Percentiles rank a stretch among this genome's conserved stretches.
Evolutionary conservation across 1,284 basidiomycete genomes (phyloP).

Genomic region (Ceratobasidium sp.): DNA sequence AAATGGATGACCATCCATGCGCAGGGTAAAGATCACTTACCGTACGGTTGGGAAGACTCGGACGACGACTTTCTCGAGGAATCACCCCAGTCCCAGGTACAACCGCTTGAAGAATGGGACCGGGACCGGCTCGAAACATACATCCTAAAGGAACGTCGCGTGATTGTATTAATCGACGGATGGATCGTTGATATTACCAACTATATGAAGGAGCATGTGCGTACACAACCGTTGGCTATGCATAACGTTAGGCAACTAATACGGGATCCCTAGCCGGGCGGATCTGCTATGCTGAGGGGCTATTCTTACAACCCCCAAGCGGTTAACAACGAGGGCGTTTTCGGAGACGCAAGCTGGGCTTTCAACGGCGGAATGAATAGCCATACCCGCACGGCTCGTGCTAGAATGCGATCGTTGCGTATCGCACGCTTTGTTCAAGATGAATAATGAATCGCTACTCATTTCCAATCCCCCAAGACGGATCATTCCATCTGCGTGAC

Average conservation of each 20-base stretch:
- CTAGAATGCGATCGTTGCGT: constrained; percentile 60
- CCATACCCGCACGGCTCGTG: constrained; percentile 67
- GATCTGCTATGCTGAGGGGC: constrained; percentile 57
- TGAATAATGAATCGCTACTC: neutral
- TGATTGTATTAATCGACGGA: constrained; percentile 64
- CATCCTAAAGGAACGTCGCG: constrained; percentile 50
- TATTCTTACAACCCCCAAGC: constrained; percentile 53
- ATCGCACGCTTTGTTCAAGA: constrained; percentile 55
- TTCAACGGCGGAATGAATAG: constrained; percentile 76
- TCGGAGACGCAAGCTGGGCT: constrained; percentile 64
- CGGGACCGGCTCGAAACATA: constrained; percentile 56
- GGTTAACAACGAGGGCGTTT: constrained; percentile 9
- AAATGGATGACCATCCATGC: constrained; percentile 59
- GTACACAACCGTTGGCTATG: constrained; percentile 48
- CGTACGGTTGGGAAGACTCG: constrained; percentile 44
- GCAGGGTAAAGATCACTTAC: constrained; percentile 53
- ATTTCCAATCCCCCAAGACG: constrained; percentile 1
- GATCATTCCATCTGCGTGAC: constrained; percentile 15
- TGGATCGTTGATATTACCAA: constrained; percentile 68
- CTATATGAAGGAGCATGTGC: constrained; percentile 72
- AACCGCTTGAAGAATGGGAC: constrained; percentile 50
- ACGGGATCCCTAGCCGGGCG: constrained; percentile 60
- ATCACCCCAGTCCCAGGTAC: constrained; percentile 1
- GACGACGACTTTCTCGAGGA: constrained; percentile 34
- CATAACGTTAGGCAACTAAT: constrained; percentile 22